Evolutionary conservation across 2,329 filamentous ascomycete genomes (phyloP), one percentile per base, ranked within the genome.

Genomic region (Macrophomina phaseolina): DNA sequence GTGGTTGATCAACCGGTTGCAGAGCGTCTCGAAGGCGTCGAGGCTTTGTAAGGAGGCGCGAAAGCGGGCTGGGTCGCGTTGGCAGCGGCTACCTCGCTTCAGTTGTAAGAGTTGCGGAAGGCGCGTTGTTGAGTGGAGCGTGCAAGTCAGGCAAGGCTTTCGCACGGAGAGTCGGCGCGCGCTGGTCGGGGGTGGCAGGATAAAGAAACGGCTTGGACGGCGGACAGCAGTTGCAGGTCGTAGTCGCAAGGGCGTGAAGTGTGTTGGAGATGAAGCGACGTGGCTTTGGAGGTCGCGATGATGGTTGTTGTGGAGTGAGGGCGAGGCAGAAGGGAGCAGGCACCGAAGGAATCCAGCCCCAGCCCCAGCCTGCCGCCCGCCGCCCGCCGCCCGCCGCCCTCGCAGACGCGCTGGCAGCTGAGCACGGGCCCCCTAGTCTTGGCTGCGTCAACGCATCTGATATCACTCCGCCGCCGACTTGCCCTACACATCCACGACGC

Each of bases 191-290:
- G 3, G 42, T 62, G 58, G 58, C 58, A 62, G 32, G n/a, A 49
- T 5, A 49, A 38, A 49, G 58, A 38, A 49, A 36, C 18, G 58
- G 42, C 45, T 34, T 14, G 32, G 32, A 28, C 23, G 32, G 58
- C 58, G 30, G n/a, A 38, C 42, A 32, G 28, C 42, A 36, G 23
- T 28, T 5, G 46, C 32, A 48, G 18, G 9, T 28, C 45, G 61
- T 46, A 11, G 23, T 42, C 49, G 61, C 61, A 62, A 34, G 58
- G 32, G 58, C 45, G 58, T 49, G 32, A n/a, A 38, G n/a, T 62
- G 30, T 30, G 42, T n/a, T 53, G 61, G 36, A 64, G 60, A 64
- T 64, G 61, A 53, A 42, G 61, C 61, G 61, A 64, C 61, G 61
- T 64, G 61, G 61, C 61, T 48, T 49, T 40, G 38, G 46, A 38